phyloP scores from a whole-genome alignment of 1,284 basidiomycete genomes.

The Malassezia obtusa region DNA sequence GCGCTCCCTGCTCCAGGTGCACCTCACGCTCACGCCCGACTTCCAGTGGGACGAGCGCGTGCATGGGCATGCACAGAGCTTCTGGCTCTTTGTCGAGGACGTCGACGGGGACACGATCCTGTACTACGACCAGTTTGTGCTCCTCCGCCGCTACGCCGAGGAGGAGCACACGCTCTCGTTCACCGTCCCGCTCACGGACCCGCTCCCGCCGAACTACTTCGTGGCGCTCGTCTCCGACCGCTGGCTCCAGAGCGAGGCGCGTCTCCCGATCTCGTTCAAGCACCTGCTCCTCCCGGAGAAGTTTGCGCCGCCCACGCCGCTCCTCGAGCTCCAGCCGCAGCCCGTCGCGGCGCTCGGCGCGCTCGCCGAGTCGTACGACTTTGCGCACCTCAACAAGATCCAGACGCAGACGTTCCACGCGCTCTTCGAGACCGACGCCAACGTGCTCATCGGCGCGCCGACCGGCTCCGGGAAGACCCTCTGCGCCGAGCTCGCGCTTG shows the following conservation, averaged over 20 bases:
- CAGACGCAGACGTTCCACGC: slow-evolving; percentile 99
- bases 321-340: slow-evolving; percentile 83
- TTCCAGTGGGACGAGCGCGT: slow-evolving; percentile 95
- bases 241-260: slow-evolving; percentile 90
- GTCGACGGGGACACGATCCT: slow-evolving; percentile 92
- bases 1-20: slow-evolving; percentile 40
- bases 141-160: slow-evolving; percentile 73
- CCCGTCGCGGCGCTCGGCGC: slow-evolving; percentile 82
- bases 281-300: slow-evolving; percentile 94
- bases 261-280: slow-evolving; percentile 91
- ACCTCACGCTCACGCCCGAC: slow-evolving; percentile 66
- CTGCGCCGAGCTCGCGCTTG: slow-evolving; percentile 87
- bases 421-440: slow-evolving; percentile 88
- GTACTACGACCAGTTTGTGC: slow-evolving; percentile 84
- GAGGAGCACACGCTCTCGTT: slow-evolving; percentile 89
- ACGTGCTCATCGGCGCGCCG: slow-evolving; percentile 88
- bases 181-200: slow-evolving; percentile 91
- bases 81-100: slow-evolving; percentile 85
- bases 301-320: slow-evolving; percentile 81
- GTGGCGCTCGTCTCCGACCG: slow-evolving; percentile 88
- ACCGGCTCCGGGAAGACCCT: slow-evolving; percentile 95
- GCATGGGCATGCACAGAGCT: slow-evolving; percentile 76
- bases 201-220: slow-evolving; percentile 93
- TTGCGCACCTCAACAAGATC: slow-evolving; percentile 90
- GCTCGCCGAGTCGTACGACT: slow-evolving; percentile 64